Evolutionary conservation across 306 rosid genomes (phyloP).

Genomic region (Glycine tomentella): DNA sequence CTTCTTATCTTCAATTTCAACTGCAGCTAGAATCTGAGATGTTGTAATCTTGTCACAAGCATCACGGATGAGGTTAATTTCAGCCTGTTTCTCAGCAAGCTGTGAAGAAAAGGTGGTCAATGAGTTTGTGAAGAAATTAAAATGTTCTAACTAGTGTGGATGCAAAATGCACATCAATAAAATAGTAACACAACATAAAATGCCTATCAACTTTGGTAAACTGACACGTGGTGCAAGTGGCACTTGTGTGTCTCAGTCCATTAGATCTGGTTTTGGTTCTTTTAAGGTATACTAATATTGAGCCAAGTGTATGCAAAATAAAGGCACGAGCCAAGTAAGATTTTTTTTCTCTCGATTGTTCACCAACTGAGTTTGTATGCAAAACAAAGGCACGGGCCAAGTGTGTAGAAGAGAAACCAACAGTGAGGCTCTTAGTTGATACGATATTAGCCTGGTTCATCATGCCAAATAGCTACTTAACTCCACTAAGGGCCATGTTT

Average conservation of each 20-base stretch:
- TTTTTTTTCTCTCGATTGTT: conserved; percentile 21
- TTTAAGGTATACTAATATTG: not conserved
- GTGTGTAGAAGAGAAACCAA: conserved; percentile 65
- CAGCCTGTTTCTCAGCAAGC: too few relatives aligned
- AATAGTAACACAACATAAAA: not conserved
- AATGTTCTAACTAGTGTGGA: not conserved
- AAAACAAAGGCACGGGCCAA: conserved; percentile 61
- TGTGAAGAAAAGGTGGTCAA: too few relatives aligned
- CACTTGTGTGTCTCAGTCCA: conserved; percentile 12
- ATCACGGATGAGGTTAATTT: too few relatives aligned
- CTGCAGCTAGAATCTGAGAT: too few relatives aligned
- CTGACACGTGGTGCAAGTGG: conserved; percentile 38
- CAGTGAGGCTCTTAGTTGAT: conserved; percentile 66
- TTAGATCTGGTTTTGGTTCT: conserved; percentile 38
- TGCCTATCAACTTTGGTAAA: conserved; percentile 25
- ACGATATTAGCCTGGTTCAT: conserved; percentile 65
- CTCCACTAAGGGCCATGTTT: conserved; percentile 75
- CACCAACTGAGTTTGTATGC: conserved; percentile 53
- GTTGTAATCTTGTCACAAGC: too few relatives aligned
- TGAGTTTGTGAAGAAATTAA: too few relatives aligned
- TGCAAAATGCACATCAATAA: not conserved
- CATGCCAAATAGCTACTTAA: conserved; percentile 72
- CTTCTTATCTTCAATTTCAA: too few relatives aligned
- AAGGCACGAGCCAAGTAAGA: conserved; percentile 27
- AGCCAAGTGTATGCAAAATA: too few relatives aligned